Conservation (phyloP, 1,284 basidiomycete species). For the Caloboletus firmus region DNA sequence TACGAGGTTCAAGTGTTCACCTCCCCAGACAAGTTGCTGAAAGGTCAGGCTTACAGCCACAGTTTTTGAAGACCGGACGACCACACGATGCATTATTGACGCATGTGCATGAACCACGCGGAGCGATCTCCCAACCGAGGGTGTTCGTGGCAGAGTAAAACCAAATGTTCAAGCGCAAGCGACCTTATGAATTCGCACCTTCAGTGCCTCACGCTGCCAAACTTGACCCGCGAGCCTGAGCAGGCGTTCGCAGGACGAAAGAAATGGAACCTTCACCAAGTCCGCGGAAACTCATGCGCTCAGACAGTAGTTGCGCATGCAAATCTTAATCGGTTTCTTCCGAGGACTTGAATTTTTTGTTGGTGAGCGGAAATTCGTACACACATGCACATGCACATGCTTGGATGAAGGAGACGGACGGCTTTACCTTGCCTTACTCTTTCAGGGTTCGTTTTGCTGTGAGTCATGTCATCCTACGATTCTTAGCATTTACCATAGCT, state of each 20-base stretch:
- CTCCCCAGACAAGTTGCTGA: not conserved
- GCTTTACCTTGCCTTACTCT: not conserved
- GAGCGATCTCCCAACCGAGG: not conserved
- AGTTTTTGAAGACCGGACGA: not conserved
- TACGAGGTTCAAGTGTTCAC: not conserved
- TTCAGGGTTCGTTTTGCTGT: not conserved
- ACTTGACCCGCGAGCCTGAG: too few relatives aligned
- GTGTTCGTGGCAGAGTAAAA: not conserved
- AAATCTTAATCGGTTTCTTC: not conserved
- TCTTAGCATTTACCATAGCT: not conserved
- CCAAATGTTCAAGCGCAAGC: not conserved
- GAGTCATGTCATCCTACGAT: not conserved
- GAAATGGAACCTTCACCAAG: too few relatives aligned
- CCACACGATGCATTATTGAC: not conserved
- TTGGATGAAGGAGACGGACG: not conserved
- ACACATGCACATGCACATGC: not conserved
- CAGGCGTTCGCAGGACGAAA: too few relatives aligned
- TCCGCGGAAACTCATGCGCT: not conserved
- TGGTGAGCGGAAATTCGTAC: not conserved
- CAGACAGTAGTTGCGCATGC: not conserved
- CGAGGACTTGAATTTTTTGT: not conserved
- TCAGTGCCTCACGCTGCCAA: not conserved
- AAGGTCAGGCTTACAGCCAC: not conserved
- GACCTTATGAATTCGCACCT: not conserved
- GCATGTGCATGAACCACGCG: not conserved